Evolutionary conservation across 345 rosid genomes (phyloP).

Genomic region (Populus deltoides): DNA sequence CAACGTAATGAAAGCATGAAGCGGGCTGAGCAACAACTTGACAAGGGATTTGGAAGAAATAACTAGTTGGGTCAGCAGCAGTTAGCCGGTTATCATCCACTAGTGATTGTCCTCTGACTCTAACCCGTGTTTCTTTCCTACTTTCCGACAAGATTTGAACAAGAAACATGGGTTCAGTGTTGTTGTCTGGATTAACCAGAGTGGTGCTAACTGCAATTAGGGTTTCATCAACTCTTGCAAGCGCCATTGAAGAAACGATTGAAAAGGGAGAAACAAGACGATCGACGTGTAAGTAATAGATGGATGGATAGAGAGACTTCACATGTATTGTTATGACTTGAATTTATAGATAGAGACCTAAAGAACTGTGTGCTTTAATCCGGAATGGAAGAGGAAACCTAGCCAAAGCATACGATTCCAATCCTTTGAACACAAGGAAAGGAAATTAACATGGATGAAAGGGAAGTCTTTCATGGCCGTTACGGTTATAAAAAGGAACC

Average conservation of each 20-base stretch:
- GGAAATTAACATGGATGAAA: too few relatives aligned
- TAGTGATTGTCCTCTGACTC: not conserved
- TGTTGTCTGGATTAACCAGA: not conserved
- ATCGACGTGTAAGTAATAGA: not conserved
- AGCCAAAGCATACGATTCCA: too few relatives aligned
- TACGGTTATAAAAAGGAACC: too few relatives aligned
- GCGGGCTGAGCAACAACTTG: not conserved
- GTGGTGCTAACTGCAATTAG: not conserved
- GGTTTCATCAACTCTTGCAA: not conserved
- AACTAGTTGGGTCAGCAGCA: not conserved
- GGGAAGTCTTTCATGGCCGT: too few relatives aligned
- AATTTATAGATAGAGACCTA: not conserved
- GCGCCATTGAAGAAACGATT: not conserved
- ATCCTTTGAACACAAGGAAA: too few relatives aligned
- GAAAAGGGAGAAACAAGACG: not conserved
- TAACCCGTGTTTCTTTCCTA: not conserved
- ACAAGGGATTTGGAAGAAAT: not conserved
- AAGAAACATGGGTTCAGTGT: not conserved
- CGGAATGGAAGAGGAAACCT: not conserved
- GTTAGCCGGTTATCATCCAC: too few relatives aligned
- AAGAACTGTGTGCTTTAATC: not conserved
- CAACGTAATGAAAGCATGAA: not conserved
- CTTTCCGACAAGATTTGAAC: not conserved
- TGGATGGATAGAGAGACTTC: not conserved
- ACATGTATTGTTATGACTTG: not conserved